Evolutionary conservation across 352 stramenopile species (phyloP), one percentile per base, ranked within the genome.

Genomic region (Phytophthora pini): DNA sequence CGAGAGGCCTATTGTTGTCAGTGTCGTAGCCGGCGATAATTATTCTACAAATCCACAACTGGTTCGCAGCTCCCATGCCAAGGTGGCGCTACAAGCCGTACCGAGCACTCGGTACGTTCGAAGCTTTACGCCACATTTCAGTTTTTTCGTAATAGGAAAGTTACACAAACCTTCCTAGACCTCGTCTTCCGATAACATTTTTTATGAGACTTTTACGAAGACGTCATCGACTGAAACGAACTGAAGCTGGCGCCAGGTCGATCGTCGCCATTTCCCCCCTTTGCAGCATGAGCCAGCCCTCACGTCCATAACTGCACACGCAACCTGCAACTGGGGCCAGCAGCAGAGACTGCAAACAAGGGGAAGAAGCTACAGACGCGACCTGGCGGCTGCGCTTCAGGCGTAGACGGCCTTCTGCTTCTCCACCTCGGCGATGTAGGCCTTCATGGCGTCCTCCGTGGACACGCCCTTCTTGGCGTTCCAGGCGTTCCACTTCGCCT

Each of bases 401-500:
- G 87, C 82, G 84, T 95, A 95, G 31, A 84, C 61, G 39, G 78
- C 82, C 86, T 94, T 89, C 71, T 87, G 86, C 68, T 89, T 90
- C 68, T 88, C 77, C 70, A 96, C 83, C 68, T 94, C 83, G 36
- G 82, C 73, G 56, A 97, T 92, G 84, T 97, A 97, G 70, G 80
- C 82, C 66, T 88, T 73, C 88, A 92, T 95, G 70, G 90, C 90
- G 52, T 95, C 87, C 56, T 95, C 86, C 53, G 83, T 74, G 60
- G 84, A 92, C 61, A 92, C 11, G 27, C 81, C 88, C 77, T 97
- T 96, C 74, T 93, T 91, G 6, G 86, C 80, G 26, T 73, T 83
- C 90, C 90, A 97, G 43, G 90, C 90, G 52, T 89, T 80, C 87
- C 88, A 96, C 84, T 97, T 97, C 71, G 86, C 86, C 76, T 95